phyloP scores from a whole-genome alignment of 179 eudicot genomes.

The Sideroxylon spinosum region DNA sequence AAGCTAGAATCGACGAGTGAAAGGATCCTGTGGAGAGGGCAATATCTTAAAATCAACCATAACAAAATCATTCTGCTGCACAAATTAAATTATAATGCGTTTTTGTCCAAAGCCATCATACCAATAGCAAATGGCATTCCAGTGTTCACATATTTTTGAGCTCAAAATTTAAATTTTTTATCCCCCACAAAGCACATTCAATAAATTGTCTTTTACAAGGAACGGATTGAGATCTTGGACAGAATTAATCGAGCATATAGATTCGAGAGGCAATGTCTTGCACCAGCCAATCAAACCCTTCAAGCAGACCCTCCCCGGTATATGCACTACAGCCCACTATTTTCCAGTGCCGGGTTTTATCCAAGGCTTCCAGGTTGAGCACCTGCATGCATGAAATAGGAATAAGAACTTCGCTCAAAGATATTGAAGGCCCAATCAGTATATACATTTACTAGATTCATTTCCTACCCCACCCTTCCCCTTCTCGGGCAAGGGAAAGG shows the following conservation, averaged over 20 bases:
- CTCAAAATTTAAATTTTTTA: background rate
- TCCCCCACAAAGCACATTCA: background rate
- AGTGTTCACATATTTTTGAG: background rate
- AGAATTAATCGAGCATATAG: slow-evolving; percentile 72
- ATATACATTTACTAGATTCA: background rate
- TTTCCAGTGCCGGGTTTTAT: slow-evolving; percentile 87
- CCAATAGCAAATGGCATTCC: background rate
- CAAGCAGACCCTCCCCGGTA: slow-evolving; percentile 86
- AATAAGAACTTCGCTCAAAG: background rate
- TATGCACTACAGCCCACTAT: slow-evolving; percentile 94
- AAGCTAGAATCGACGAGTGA: too few species aligned
- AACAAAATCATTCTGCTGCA: background rate
- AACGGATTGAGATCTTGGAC: background rate
- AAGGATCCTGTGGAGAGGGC: background rate
- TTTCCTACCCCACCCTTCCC: background rate
- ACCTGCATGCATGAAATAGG: slow-evolving; percentile 37
- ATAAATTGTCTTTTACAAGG: background rate
- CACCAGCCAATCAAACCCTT: slow-evolving; percentile 94
- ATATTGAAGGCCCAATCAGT: background rate
- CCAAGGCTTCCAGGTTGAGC: slow-evolving; percentile 89
- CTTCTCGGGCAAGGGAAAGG: background rate
- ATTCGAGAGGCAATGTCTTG: slow-evolving; percentile 96
- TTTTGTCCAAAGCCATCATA: background rate
- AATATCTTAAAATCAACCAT: background rate
- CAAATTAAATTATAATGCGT: too few species aligned